Percentiles rank a stretch among this genome's conserved stretches.
phyloP scores from a whole-genome alignment of 2,329 filamentous ascomycete species.

The Aureobasidium sp. region DNA sequence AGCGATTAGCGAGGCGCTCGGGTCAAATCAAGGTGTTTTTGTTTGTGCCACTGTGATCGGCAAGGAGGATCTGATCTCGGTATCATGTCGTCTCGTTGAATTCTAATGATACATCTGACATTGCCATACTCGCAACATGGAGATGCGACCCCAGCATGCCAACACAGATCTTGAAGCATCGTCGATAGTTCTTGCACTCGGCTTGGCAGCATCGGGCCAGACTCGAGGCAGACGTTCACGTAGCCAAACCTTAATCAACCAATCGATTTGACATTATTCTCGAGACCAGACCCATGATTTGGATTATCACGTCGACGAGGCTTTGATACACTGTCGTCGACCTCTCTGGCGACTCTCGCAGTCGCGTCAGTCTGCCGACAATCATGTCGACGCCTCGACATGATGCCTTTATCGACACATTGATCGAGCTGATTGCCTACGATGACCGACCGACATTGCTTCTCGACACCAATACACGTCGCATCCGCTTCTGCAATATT shows the following conservation, averaged over 20 bases:
- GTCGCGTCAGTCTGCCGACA: not conserved
- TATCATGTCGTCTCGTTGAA: not conserved
- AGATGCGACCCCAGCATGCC: too few species aligned
- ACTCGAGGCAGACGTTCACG: not conserved
- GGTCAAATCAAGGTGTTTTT: not conserved
- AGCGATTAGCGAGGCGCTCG: constrained; percentile 11
- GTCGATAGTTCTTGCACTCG: not conserved
- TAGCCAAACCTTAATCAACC: not conserved
- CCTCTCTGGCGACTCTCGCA: not conserved
- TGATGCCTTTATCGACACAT: not conserved
- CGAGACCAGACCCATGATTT: not conserved
- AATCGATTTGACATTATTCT: not conserved
- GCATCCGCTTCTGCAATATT: constrained; percentile 2
- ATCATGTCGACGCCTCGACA: not conserved
- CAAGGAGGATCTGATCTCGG: not conserved
- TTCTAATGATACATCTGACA: too few species aligned
- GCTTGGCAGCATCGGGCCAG: not conserved
- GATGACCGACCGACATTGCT: constrained; percentile 12
- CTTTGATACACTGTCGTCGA: not conserved
- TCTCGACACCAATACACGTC: not conserved
- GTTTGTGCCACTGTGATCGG: not conserved
- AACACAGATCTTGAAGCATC: too few species aligned
- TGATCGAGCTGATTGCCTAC: constrained; percentile 8
- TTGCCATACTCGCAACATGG: too few species aligned
- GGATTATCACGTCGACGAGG: not conserved